Conservation (phyloP, 768 basidiomycete species). For the Obba rivulosa region DNA sequence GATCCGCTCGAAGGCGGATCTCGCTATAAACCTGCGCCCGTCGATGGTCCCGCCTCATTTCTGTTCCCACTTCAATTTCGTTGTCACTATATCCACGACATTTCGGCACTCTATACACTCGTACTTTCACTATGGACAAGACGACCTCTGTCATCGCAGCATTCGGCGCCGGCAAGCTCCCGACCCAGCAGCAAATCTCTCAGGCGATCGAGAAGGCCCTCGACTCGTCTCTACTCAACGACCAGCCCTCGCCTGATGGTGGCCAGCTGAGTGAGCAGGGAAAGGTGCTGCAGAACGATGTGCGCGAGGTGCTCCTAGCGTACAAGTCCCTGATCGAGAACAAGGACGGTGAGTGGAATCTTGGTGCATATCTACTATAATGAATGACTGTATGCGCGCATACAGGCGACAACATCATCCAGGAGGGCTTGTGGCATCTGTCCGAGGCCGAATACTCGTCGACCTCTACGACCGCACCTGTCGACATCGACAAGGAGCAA, state of each 20-base stretch:
- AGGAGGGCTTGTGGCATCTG: constrained; percentile 63
- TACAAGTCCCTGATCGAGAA: constrained; percentile 47
- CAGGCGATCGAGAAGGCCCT: constrained; percentile 52
- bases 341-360: constrained; percentile 46
- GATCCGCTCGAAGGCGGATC: too few relatives aligned
- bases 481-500: constrained; percentile 35
- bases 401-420: constrained; percentile 58
- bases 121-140: constrained; percentile 60
- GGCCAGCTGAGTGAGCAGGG: constrained; percentile 54
- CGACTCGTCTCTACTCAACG: constrained; percentile 40
- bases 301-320: constrained; percentile 50
- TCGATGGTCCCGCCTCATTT: too few relatives aligned
- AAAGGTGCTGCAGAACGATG: constrained; percentile 40
- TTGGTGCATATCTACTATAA: background rate
- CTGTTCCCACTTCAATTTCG: too few relatives aligned
- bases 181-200: constrained; percentile 53
- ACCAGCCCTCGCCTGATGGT: constrained; percentile 32
- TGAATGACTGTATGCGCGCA: background rate
- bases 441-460: constrained; percentile 45
- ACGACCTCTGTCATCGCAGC: constrained; percentile 59
- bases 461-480: constrained; percentile 28
- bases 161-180: constrained; percentile 66
- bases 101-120: background rate
- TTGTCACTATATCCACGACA: background rate
- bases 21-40: too few relatives aligned